Conservation (phyloP, 768 basidiomycete genomes). For the Pleurotus eryngii region DNA sequence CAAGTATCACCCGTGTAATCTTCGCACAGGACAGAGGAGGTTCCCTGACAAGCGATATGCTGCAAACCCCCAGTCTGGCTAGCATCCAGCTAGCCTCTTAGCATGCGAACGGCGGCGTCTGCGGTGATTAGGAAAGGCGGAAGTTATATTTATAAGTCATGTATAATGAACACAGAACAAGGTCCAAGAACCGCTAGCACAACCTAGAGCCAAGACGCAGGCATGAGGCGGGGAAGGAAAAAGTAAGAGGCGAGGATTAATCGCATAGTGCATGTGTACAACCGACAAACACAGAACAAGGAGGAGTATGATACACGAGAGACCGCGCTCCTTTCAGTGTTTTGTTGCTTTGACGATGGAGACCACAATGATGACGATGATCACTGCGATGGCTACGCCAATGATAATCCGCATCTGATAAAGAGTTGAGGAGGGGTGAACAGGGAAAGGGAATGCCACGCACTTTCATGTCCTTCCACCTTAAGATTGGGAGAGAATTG, state of each 20-base stretch:
- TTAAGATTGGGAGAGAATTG: constrained; percentile 22
- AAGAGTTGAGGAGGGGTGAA: constrained; percentile 7
- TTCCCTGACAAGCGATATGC: too few species aligned
- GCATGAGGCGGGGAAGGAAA: neutral
- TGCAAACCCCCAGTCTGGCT: too few species aligned
- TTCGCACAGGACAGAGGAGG: too few species aligned
- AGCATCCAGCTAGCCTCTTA: neutral
- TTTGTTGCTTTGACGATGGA: constrained; percentile 87
- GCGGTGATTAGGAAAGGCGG: neutral
- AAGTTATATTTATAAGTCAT: constrained; percentile 1
- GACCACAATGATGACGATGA: constrained; percentile 94
- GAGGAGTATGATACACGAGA: neutral
- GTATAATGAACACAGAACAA: neutral
- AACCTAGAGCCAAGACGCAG: neutral
- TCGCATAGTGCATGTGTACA: constrained; percentile 13
- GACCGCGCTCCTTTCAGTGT: constrained; percentile 26
- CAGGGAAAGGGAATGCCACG: constrained; percentile 12
- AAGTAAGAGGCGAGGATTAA: neutral
- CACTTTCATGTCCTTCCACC: constrained; percentile 99
- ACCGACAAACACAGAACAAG: constrained; percentile 2
- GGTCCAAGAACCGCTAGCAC: neutral
- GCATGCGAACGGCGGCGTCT: too few species aligned
- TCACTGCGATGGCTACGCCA: constrained; percentile 81
- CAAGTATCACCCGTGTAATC: too few species aligned
- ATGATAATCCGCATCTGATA: constrained; percentile 99